Evolutionary conservation across 169 alveolate species (phyloP).

Genomic region (Amoebophrya sp.): DNA sequence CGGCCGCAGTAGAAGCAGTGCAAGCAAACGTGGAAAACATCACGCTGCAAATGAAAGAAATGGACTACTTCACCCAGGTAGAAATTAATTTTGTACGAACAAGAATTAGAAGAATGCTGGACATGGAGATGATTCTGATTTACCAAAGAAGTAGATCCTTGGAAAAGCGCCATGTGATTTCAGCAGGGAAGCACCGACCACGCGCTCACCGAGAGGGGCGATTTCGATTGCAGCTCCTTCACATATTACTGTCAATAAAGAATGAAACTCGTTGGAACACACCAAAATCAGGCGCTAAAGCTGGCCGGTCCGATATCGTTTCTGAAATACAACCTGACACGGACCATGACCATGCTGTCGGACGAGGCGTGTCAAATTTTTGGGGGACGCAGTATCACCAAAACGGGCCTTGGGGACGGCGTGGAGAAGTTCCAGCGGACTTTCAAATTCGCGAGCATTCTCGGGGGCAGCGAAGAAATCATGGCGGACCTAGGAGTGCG

Average conservation of each 20-base stretch:
- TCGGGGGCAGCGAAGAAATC: conserved; percentile 12
- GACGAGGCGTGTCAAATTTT: conserved; percentile 12
- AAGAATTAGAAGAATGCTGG: no score
- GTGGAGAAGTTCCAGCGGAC: neutral
- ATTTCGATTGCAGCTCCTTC: no score
- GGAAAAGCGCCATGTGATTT: no score
- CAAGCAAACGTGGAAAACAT: neutral
- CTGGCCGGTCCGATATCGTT: conserved; percentile 11
- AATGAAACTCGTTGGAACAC: no score
- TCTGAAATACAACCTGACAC: neutral
- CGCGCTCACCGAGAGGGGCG: no score
- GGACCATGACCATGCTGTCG: neutral
- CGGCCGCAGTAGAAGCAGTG: neutral
- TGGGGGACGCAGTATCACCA: conserved; percentile 7
- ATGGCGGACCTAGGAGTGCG: no score
- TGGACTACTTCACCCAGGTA: conserved; percentile 11
- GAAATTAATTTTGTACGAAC: no score
- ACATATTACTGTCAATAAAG: no score
- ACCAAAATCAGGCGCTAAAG: no score
- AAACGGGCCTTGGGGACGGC: conserved; percentile 1
- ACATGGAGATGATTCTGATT: no score
- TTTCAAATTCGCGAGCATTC: neutral
- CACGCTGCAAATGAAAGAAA: neutral
- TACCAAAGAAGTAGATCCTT: no score
- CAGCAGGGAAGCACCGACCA: no score